Conservation (phyloP, 2,329 filamentous ascomycete species). For the Coniochaeta sp. region DNA sequence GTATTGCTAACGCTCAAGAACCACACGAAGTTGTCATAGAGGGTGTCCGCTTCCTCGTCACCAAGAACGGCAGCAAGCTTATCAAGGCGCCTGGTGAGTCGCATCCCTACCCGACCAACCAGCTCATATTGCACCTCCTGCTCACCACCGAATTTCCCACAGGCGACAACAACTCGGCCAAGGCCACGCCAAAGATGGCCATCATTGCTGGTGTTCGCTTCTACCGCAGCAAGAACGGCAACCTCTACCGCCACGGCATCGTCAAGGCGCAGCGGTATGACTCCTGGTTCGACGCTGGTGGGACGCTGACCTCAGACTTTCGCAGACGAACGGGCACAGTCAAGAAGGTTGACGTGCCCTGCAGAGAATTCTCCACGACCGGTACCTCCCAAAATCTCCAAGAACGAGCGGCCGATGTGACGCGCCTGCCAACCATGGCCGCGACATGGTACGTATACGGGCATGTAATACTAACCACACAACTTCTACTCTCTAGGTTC, state of each 20-base stretch:
- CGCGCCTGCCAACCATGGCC: slow-evolving; percentile 21
- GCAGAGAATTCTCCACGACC: slow-evolving; percentile 64
- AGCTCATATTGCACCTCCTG: slow-evolving; percentile 19
- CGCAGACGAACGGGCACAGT: slow-evolving; percentile 43
- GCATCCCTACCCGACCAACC: neutral
- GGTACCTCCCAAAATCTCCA: slow-evolving; percentile 45
- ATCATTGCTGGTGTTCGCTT: slow-evolving; percentile 73
- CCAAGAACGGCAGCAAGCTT: slow-evolving; percentile 76
- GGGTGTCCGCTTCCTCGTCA: slow-evolving; percentile 66
- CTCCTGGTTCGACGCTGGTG: slow-evolving; percentile 10
- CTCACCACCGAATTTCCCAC: slow-evolving; percentile 13
- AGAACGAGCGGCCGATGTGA: slow-evolving; percentile 20
- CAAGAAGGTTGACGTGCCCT: slow-evolving; percentile 66
- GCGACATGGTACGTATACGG: slow-evolving; percentile 29
- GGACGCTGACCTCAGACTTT: slow-evolving; percentile 29
- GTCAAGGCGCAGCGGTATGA: slow-evolving; percentile 71
- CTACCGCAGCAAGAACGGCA: slow-evolving; percentile 79
- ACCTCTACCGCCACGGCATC: slow-evolving; percentile 71
- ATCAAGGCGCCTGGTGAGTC: slow-evolving; percentile 63
- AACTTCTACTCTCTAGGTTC: slow-evolving; percentile 52
- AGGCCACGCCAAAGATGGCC: slow-evolving; percentile 67
- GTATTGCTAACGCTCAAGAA: slow-evolving; percentile 20
- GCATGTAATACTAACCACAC: slow-evolving; percentile 41
- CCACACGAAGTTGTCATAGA: slow-evolving; percentile 59
- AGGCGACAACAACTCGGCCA: slow-evolving; percentile 55